Evolutionary conservation across 495 filamentous ascomycete species (phyloP).

Genomic region (Penicillium longicatenatum): DNA sequence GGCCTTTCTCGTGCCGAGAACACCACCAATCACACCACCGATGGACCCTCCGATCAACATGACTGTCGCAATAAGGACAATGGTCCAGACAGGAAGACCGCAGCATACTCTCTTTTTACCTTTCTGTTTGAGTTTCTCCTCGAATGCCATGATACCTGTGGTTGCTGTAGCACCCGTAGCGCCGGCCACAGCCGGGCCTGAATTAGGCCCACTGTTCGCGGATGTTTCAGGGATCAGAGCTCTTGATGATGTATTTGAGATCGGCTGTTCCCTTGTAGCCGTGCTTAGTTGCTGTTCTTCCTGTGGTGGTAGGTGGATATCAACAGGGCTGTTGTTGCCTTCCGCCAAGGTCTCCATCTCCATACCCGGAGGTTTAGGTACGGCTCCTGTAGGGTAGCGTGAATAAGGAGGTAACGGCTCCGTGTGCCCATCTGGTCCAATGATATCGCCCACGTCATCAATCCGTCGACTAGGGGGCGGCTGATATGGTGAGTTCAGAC

Average conservation of each 20-base stretch:
- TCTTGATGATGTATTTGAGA: constrained; percentile 52
- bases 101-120: constrained; percentile 61
- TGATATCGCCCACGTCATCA: constrained; percentile 80
- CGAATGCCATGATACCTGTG: constrained; percentile 47
- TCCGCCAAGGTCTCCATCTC: constrained; percentile 27
- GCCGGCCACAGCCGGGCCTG: not conserved
- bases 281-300: constrained; percentile 27
- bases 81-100: constrained; percentile 69
- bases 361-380: constrained; percentile 36
- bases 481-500: constrained; percentile 63
- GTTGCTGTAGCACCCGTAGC: constrained; percentile 7
- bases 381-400: constrained; percentile 66
- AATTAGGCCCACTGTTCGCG: constrained; percentile 8
- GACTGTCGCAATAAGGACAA: constrained; percentile 56
- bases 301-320: constrained; percentile 25
- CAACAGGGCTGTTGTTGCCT: not conserved
- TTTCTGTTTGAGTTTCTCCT: constrained; percentile 59
- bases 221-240: constrained; percentile 27
- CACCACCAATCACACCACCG: constrained; percentile 63
- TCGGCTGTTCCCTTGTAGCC: constrained; percentile 26
- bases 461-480: constrained; percentile 74
- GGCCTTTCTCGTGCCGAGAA: constrained; percentile 46
- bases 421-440: constrained; percentile 88
- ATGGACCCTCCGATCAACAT: constrained; percentile 58
- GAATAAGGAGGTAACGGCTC: constrained; percentile 91